Evolutionary conservation across 805 yeast genomes (phyloP), one percentile per base, ranked within the genome.

Genomic region (Myxozyma vanderwaltii): DNA sequence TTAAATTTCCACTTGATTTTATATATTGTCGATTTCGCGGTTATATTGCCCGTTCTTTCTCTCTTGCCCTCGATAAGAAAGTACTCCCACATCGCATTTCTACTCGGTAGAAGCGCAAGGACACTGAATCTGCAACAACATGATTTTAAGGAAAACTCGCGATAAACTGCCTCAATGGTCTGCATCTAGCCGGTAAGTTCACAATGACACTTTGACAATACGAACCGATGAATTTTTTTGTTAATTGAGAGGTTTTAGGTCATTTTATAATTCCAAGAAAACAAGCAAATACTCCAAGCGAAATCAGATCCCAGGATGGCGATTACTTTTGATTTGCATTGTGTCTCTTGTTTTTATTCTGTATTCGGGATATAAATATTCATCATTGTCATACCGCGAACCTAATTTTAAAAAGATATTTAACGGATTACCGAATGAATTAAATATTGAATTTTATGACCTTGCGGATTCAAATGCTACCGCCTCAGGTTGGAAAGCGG

Each of bases 401-500:
- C 53, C 53, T 6, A 21, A 49, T 19, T 49, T 49, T 17, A 17
- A 24, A 5, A 23, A 33, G 4, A 13, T 23, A 39, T 49, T 49
- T 36, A 26, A n/a, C 23, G 17, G 26, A 26, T n/a, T 49, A 15
- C 53, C 53, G 8, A 23, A 17, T 2, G 53, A 49, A 5, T n/a
- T 27, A n/a, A 35, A 56, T 31, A 31, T 51, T 23, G 24, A 23
- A 4, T 56, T 24, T 44, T 56, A 47, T 31, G 63, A 60, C 39
- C 48, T 60, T 26, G 55, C 48, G 12, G 60, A 60, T 19, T n/a
- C 63, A 17, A 40, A 17, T 7, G 36, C 60, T 15, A 48, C 57
- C 3, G 21, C 53, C 23, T 76, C 91, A 91, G 76, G 86, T 91
- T 67, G 89, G 88, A 46, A 17, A 7, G 41, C n/a, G 67, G 21